Evolutionary conservation across 257 asterid genomes (phyloP).

Genomic region (Anisodus tanguticus): DNA sequence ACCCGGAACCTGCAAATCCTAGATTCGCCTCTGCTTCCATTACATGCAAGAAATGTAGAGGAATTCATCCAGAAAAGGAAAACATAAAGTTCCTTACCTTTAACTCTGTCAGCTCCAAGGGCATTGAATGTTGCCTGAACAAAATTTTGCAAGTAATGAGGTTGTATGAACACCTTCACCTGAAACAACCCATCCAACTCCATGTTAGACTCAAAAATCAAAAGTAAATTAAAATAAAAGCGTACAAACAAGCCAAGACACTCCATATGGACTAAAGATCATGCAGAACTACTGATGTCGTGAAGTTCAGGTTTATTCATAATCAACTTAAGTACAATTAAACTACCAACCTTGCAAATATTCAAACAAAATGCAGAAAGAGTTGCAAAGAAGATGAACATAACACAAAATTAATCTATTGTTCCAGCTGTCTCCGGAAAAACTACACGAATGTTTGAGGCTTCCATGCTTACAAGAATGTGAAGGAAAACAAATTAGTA

Average conservation of each 20-base stretch:
- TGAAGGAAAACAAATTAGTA: neutral
- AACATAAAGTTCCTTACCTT: slow-evolving; percentile 46
- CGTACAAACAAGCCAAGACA: neutral
- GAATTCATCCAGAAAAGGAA: neutral
- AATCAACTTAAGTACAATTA: neutral
- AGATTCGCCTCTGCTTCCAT: neutral
- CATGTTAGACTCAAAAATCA: slow-evolving; percentile 33
- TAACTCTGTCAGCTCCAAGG: slow-evolving; percentile 76
- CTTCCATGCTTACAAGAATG: neutral
- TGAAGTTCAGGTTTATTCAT: neutral
- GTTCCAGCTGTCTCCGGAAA: neutral
- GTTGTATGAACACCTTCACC: slow-evolving; percentile 89
- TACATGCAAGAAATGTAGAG: neutral
- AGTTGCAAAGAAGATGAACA: neutral
- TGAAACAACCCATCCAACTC: slow-evolving; percentile 44
- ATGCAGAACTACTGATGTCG: neutral
- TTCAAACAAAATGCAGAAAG: neutral
- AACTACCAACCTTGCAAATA: neutral
- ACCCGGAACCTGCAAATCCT: neutral
- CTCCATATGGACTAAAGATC: neutral
- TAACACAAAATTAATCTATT: neutral
- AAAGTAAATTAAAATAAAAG: slow-evolving; percentile 17
- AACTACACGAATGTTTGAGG: neutral
- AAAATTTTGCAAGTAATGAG: slow-evolving; percentile 84
- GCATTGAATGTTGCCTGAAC: slow-evolving; percentile 89